Evolutionary conservation across 106 monocot genomes (phyloP).

Genomic region (Hemerocallis citrina): DNA sequence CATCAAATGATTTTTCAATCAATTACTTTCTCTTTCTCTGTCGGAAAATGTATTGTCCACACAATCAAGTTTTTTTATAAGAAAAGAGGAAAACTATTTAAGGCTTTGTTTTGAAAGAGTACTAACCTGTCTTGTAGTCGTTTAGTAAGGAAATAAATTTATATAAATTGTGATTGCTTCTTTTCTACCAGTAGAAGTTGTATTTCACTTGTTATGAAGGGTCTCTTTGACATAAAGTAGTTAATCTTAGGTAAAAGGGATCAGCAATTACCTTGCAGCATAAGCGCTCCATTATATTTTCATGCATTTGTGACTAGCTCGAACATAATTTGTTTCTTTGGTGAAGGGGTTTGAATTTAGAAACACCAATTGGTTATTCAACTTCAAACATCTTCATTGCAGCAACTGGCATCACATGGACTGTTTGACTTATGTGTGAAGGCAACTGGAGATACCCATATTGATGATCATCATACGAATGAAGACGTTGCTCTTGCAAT

Average conservation of each 20-base stretch:
- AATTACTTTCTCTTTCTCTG: no score
- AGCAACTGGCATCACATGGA: constrained; percentile 97
- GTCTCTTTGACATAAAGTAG: neutral
- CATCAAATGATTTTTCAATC: no score
- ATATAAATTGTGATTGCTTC: no score
- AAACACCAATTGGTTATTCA: neutral
- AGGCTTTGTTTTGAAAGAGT: no score
- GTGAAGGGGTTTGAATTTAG: neutral
- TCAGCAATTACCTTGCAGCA: neutral
- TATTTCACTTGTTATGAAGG: neutral
- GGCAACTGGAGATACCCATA: constrained; percentile 85
- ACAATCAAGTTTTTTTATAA: no score
- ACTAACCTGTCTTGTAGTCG: no score
- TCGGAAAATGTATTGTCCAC: no score
- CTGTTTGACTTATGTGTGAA: constrained; percentile 77
- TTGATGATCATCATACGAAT: constrained; percentile 98
- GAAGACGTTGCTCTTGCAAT: constrained; percentile 97
- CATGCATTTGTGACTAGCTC: no score
- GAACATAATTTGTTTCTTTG: neutral
- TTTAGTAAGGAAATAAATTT: no score
- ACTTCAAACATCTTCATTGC: constrained; percentile 14
- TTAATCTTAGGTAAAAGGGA: neutral
- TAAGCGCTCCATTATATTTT: neutral
- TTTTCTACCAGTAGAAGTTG: neutral
- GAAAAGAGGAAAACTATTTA: no score